These are phyloP conservation scores for Populus pruinosa DNA, from an alignment of 345 rosid species.

Conservation along the genomic window DNA sequence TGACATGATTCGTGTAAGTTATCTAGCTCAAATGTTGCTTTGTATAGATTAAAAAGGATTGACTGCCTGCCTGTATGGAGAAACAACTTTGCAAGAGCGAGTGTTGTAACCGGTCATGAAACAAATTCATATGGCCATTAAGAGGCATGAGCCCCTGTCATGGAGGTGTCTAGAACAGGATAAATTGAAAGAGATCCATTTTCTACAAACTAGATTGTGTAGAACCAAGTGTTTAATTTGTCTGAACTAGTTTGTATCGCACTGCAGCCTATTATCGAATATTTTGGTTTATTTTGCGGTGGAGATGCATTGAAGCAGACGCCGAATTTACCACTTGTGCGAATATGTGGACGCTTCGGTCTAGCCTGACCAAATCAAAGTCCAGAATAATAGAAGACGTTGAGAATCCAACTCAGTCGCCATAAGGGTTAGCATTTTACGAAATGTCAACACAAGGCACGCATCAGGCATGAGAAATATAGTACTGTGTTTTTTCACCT, in stretches of 20 bases:
- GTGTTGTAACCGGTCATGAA: not conserved
- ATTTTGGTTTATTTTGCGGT: not conserved
- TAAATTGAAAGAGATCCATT: not conserved
- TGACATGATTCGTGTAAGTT: slow-evolving; percentile 3
- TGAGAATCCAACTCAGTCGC: no score
- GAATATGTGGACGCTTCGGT: no score
- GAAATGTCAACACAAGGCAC: no score
- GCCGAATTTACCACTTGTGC: no score
- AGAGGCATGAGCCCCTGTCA: not conserved
- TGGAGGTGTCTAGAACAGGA: not conserved
- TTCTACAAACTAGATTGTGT: not conserved
- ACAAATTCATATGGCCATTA: not conserved
- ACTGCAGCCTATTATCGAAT: not conserved
- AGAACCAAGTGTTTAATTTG: not conserved
- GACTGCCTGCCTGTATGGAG: not conserved
- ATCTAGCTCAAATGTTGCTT: not conserved
- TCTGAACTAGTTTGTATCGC: no score
- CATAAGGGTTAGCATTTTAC: no score
- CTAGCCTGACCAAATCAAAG: no score
- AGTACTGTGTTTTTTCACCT: no score
- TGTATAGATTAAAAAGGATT: not conserved
- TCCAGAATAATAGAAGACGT: no score
- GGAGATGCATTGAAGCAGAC: no score
- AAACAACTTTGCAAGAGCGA: not conserved
- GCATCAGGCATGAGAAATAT: no score